Percentiles rank a stretch among this genome's conserved stretches.
Conservation (phyloP, 495 filamentous ascomycete genomes). For the Tricharina praecox region DNA sequence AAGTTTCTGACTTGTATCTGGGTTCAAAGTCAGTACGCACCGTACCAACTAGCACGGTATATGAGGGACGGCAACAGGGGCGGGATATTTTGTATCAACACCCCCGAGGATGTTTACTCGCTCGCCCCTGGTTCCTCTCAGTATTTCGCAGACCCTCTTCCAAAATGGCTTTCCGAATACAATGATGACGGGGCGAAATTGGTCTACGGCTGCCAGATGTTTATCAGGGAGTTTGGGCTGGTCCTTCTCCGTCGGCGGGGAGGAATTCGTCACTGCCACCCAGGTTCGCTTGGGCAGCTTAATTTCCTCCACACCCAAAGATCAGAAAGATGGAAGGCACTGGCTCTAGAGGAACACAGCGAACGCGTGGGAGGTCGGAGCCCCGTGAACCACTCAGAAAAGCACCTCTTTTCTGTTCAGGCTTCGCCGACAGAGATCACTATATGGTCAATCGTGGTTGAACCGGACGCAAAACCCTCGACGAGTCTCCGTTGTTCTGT, state of each 20-base stretch:
- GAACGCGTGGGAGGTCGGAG: not conserved
- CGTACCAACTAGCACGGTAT: not conserved
- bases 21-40: not conserved
- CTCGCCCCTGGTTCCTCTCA: not conserved
- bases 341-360: not conserved
- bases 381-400: not conserved
- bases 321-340: not conserved
- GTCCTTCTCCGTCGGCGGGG: not conserved
- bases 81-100: not conserved
- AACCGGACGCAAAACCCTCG: not conserved
- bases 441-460: not conserved
- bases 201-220: not conserved
- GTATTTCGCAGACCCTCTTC: conserved; percentile 6
- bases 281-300: not conserved
- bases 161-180: conserved; percentile 3
- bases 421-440: not conserved
- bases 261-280: not conserved
- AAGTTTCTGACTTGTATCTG: not conserved
- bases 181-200: not conserved
- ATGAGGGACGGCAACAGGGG: not conserved
- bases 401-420: not conserved
- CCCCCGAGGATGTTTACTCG: not conserved
- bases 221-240: conserved; percentile 31
- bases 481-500: not conserved
- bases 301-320: not conserved